A percentile compares a stretch with the other conserved stretches of the same genome.
phyloP scores from a whole-genome alignment of 2,329 filamentous ascomycete genomes.

The Pyrenophora seminiperda region DNA sequence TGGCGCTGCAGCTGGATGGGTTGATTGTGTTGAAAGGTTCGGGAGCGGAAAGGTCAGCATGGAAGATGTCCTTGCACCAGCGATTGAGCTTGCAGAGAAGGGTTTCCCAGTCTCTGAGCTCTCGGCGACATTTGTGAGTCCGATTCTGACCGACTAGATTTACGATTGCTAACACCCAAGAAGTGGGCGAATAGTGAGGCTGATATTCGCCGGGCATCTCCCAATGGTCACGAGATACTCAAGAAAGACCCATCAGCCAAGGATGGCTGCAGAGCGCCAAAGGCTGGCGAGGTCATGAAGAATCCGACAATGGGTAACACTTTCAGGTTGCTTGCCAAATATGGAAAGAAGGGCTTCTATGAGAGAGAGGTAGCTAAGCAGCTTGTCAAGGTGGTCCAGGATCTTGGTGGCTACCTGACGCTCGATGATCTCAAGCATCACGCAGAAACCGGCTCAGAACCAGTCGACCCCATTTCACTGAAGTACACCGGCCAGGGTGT shows the following conservation, averaged over 20 bases:
- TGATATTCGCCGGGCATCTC: slow-evolving; percentile 72
- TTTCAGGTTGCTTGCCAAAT: slow-evolving; percentile 75
- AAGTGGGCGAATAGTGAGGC: slow-evolving; percentile 75
- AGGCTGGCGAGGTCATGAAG: slow-evolving; percentile 84
- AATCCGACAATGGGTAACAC: slow-evolving; percentile 82
- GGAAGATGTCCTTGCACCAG: slow-evolving; percentile 78
- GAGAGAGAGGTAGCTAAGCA: slow-evolving; percentile 80
- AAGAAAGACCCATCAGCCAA: slow-evolving; percentile 72
- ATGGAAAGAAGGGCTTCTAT: slow-evolving; percentile 93
- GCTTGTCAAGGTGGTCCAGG: slow-evolving; percentile 76
- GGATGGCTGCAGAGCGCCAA: slow-evolving; percentile 75
- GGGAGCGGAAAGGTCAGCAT: slow-evolving; percentile 83
- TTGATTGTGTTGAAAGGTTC: slow-evolving; percentile 84
- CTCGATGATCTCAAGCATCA: slow-evolving; percentile 82
- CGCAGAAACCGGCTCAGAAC: slow-evolving; percentile 72
- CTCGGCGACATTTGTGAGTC: slow-evolving; percentile 68
- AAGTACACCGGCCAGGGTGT: slow-evolving; percentile 72
- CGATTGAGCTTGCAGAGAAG: slow-evolving; percentile 82
- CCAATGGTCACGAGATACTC: slow-evolving; percentile 85
- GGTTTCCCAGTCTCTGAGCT: slow-evolving; percentile 90
- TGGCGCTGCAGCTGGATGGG: slow-evolving; percentile 91
- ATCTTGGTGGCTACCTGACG: slow-evolving; percentile 77
- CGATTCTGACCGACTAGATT: neutral
- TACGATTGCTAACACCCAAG: slow-evolving; percentile 8
- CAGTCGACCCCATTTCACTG: slow-evolving; percentile 83